Conservation (phyloP, 768 basidiomycete species). For the Leccinum boreale region DNA sequence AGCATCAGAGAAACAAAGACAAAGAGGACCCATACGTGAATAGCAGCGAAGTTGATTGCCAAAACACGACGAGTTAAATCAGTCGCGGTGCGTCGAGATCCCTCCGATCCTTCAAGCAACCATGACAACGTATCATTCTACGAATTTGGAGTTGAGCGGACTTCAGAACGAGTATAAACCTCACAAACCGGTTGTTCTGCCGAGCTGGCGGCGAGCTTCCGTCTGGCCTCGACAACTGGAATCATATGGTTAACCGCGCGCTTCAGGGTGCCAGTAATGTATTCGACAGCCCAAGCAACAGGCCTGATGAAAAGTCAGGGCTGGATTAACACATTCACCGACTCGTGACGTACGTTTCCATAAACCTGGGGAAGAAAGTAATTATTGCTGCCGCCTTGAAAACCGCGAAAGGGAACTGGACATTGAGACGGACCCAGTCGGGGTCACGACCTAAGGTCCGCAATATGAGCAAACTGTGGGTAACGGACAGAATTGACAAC, state of each 20-base stretch:
- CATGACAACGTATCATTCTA: constrained; percentile 36
- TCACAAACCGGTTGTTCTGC: constrained; percentile 3
- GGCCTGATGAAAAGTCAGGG: not conserved
- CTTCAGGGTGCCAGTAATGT: constrained; percentile 1
- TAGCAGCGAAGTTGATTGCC: constrained; percentile 21
- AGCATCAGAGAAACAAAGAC: not conserved
- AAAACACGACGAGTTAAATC: constrained; percentile 24
- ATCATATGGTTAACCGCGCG: constrained; percentile 17
- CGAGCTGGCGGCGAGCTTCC: not conserved
- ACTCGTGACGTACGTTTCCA: constrained; percentile 28
- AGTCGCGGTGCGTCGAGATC: constrained; percentile 7
- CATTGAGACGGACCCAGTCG: constrained; percentile 34
- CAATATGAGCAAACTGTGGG: not conserved
- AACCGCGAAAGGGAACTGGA: constrained; percentile 23
- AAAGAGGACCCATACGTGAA: constrained; percentile 9
- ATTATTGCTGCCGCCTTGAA: constrained; percentile 16
- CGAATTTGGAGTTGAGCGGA: not conserved
- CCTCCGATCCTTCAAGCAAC: constrained; percentile 27
- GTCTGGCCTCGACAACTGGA: constrained; percentile 23
- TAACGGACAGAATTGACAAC: not conserved
- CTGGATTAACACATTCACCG: not conserved
- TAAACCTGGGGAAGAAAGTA: constrained; percentile 30
- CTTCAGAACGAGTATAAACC: not conserved
- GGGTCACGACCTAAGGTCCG: constrained; percentile 7
- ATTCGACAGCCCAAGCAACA: not conserved